Evolutionary conservation across 352 stramenopile genomes (phyloP), one percentile per base, ranked within the genome.

Genomic region (Pythium monospermum): DNA sequence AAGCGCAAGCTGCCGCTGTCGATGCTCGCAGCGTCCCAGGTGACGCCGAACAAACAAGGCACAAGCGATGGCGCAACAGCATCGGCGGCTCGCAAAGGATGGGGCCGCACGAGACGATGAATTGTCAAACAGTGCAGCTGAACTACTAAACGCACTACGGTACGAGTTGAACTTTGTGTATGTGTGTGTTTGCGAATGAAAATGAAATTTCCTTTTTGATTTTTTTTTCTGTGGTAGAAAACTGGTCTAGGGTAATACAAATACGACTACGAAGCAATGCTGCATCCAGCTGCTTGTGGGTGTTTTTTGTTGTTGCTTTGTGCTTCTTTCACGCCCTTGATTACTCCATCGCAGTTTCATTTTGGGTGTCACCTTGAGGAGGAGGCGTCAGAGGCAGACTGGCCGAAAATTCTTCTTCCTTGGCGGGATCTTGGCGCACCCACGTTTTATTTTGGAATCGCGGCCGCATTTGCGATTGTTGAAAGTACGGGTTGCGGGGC

Each of bases 371-470:
- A n/a, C n/a, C n/a, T 47, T 88, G 73, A 28, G 71, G 69, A 6
- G 77, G 80, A 19, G 80, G 83, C 16, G 83, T 94, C 52, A 84
- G 76, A 3, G 83, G 83, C 12, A 94, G 64, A 56, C 72, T 91
- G 8, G 75, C 74, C 38, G 71, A 83, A 13, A 94, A 60, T 41
- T 87, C 76, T 49, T 87, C 76, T 31, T 91, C 80, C 53, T 90
- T 79, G 0, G 64, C 69, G 32, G 74, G 48, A 15, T 94, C 83
- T 22, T 68, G 76, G 53, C 83, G 76, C 37, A 94, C 80, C 83
- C 83, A 94, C 7, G 80, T 91, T 68, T 89, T 90, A 72, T 94
- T 94, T 60, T 94, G 83, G 61, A 94, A 94, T 13, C 76, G 74
- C 15, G 83, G 83, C 2, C 83, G 77, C 73, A 87, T 87, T 44